Percentiles rank a stretch among this genome's conserved stretches.
Evolutionary conservation across 495 filamentous ascomycete genomes (phyloP).

Genomic region (Penicillium daleae): DNA sequence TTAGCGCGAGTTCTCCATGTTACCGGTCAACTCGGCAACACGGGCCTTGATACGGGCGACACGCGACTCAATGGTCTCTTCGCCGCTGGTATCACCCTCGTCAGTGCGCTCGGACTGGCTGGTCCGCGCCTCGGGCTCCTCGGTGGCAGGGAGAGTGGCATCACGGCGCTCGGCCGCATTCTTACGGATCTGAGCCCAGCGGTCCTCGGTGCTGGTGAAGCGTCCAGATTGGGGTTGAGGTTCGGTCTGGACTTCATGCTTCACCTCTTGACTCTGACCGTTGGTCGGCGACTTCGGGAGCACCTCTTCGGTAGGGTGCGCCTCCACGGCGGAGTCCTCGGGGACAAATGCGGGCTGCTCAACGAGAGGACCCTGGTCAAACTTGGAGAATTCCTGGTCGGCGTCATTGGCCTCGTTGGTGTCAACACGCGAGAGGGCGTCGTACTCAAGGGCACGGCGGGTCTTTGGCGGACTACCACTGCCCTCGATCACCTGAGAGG

Average conservation of each 20-base stretch:
- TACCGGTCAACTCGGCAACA: slow-evolving; percentile 90
- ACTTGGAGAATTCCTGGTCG: slow-evolving; percentile 75
- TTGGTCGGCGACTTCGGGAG: slow-evolving; percentile 30
- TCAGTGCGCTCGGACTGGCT: slow-evolving; percentile 62
- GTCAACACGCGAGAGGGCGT: slow-evolving; percentile 62
- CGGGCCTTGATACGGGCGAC: slow-evolving; percentile 97
- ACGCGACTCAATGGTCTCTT: slow-evolving; percentile 96
- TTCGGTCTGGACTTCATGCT: slow-evolving; percentile 32
- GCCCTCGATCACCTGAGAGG: slow-evolving; percentile 15
- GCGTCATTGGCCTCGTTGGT: slow-evolving; percentile 68
- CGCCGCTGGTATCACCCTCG: slow-evolving; percentile 87
- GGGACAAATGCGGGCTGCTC: slow-evolving; percentile 88
- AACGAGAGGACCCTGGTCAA: slow-evolving; percentile 85
- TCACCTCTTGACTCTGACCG: slow-evolving; percentile 31
- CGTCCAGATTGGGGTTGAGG: slow-evolving; percentile 11
- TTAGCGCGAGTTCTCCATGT: slow-evolving; percentile 61
- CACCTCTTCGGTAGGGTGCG: slow-evolving; percentile 22
- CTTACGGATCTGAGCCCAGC: slow-evolving; percentile 94
- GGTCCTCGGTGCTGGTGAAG: slow-evolving; percentile 33
- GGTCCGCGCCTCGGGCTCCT: slow-evolving; percentile 51
- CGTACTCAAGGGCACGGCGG: slow-evolving; percentile 53
- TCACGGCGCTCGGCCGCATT: slow-evolving; percentile 82
- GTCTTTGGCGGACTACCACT: slow-evolving; percentile 48
- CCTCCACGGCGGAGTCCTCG: slow-evolving; percentile 56
- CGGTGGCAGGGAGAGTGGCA: slow-evolving; percentile 45